Base-by-base conservation (phyloP, 208 protist species). In the Phytomonas serpens region DNA sequence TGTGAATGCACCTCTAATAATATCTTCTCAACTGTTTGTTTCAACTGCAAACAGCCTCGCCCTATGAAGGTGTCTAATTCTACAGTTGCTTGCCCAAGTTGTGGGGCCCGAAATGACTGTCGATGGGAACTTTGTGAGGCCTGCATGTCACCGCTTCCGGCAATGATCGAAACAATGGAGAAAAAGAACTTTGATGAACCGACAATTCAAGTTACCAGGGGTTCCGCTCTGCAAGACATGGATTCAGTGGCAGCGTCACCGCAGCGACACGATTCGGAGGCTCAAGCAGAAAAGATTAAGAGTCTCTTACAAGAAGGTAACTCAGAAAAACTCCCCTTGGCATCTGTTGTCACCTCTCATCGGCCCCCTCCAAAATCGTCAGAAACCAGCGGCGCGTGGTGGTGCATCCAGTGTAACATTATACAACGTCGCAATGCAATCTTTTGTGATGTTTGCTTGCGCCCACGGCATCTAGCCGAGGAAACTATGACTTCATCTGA, bases 361-460 rank as follows among this genome's bases (percentile, higher is more conserved):
- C 47, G 47, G 16, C 5, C 47, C 23, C 19, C 19, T 9, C 23
- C 19, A 57, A 57, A 9, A 57, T 57, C 40, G 7, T 3, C 47
- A 27, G 47, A 57, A 19, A 57, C 47, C 11, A 69, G 75, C 37
- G 79, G 77, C 47, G 72, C 79, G 47, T 95, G 90, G 90, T 90
- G 82, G 80, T 95, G 90, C 71, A 47, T 42, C 4, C 69, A 78
- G 61, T 95, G 90, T 75, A 87, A 95, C 64, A 85, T 96, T 27
- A 32, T 85, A 23, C 87, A 92, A 29, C 82, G 90, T 2, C 86
- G 88, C 64, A 96, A 96, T 64, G 87, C 74, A 10, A 75, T 57
- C 33, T 96, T 93, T 77, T 96, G 90, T 79, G 90, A 96, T 68
- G 88, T 93, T 36, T 96, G 90, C 68, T 84, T 96, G 1, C 72